These are phyloP conservation scores for Russula ochroleuca DNA, from an alignment of 768 basidiomycete species.

Conservation along the genomic window DNA sequence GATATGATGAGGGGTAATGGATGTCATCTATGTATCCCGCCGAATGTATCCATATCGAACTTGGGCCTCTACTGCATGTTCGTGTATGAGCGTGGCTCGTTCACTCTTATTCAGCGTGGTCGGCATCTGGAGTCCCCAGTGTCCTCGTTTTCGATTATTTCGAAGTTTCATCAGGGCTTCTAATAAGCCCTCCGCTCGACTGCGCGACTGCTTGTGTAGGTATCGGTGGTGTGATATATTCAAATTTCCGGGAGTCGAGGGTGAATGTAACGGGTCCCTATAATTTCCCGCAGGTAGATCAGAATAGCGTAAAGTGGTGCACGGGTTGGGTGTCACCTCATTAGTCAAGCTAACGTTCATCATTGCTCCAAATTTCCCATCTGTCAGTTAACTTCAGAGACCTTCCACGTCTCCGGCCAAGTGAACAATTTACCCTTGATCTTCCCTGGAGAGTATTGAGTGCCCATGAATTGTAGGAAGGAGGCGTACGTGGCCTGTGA, in stretches of 20 bases:
- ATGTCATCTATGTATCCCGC: neutral
- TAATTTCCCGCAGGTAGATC: conserved; percentile 10
- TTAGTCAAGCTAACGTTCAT: conserved; percentile 87
- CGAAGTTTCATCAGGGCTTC: neutral
- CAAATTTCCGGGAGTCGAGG: conserved; percentile 75
- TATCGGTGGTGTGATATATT: conserved; percentile 43
- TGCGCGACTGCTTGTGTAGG: neutral
- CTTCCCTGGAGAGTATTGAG: conserved; percentile 65
- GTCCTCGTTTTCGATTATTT: neutral
- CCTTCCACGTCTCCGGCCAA: conserved; percentile 4
- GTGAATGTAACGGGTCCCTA: conserved; percentile 86
- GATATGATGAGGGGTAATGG: neutral
- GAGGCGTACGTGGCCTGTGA: conserved; percentile 66
- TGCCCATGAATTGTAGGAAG: conserved; percentile 65
- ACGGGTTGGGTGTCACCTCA: conserved; percentile 51
- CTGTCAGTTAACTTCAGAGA: conserved; percentile 39
- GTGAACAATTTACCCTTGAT: conserved; percentile 61
- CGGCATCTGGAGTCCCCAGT: neutral
- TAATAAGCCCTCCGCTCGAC: conserved; percentile 1
- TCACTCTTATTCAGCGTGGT: neutral
- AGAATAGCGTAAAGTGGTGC: conserved; percentile 17
- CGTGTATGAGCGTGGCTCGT: neutral
- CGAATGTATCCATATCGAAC: neutral
- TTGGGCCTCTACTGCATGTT: neutral
- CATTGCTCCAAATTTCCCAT: conserved; percentile 95